phyloP scores from a whole-genome alignment of 2,329 filamentous ascomycete genomes.

The Colletotrichum chrysophilum region DNA sequence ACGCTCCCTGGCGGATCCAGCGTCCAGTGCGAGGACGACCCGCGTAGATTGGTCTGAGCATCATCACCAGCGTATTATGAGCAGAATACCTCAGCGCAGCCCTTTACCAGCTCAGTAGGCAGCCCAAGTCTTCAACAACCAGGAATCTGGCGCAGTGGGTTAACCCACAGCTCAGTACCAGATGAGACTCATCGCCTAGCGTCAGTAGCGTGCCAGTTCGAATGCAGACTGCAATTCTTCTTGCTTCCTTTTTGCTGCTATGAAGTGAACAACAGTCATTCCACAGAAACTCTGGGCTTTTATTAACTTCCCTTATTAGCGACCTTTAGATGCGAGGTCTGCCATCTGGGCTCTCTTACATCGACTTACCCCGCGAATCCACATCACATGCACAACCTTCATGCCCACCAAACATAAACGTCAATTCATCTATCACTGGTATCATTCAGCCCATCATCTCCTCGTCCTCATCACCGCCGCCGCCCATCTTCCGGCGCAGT shows the following conservation, averaged over 20 bases:
- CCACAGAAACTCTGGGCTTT: neutral
- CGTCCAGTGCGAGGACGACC: too few relatives aligned
- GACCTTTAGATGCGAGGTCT: neutral
- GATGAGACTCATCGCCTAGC: too few relatives aligned
- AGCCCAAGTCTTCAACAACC: neutral
- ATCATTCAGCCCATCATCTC: constrained; percentile 22
- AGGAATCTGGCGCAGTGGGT: too few relatives aligned
- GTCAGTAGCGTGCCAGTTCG: too few relatives aligned
- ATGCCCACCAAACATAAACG: neutral
- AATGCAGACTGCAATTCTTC: neutral
- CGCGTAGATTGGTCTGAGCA: neutral
- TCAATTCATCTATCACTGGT: neutral
- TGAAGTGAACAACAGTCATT: neutral
- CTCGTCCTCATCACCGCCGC: constrained; percentile 12
- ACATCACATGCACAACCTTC: neutral
- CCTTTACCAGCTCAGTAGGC: neutral
- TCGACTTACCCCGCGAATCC: neutral
- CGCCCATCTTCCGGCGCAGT: constrained; percentile 22
- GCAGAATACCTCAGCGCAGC: neutral
- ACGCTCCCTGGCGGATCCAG: neutral
- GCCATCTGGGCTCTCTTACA: neutral
- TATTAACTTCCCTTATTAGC: neutral
- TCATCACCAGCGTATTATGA: neutral
- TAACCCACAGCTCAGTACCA: too few relatives aligned
- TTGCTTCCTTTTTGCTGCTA: neutral